Conservation (phyloP, 1,284 basidiomycete species). For the Malassezia pachydermatis region DNA sequence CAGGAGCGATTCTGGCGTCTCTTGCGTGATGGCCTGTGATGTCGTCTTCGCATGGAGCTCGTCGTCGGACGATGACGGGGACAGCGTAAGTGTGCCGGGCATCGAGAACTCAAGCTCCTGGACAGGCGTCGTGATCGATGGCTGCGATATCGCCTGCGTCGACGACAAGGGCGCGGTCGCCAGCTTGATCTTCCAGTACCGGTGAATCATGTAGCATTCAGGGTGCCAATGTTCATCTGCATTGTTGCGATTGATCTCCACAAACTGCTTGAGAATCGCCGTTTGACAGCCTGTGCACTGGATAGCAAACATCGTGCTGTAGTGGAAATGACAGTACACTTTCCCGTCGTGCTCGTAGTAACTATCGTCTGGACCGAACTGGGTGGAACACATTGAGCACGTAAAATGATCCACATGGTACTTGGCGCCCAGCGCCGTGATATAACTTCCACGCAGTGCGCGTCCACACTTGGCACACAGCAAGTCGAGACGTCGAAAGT, state of each 20-base stretch:
- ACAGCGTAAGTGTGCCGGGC: slow-evolving; percentile 10
- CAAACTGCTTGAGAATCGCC: slow-evolving; percentile 98
- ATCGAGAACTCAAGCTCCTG: slow-evolving; percentile 4
- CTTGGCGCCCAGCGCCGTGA: slow-evolving; percentile 98
- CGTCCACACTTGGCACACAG: slow-evolving; percentile 92
- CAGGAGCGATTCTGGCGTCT: slow-evolving; percentile 73
- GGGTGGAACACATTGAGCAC: slow-evolving; percentile 86
- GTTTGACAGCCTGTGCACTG: slow-evolving; percentile 96
- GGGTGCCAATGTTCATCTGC: slow-evolving; percentile 99
- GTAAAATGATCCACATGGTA: slow-evolving; percentile 99
- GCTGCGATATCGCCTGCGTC: not conserved
- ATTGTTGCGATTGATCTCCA: slow-evolving; percentile 97
- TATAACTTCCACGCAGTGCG: slow-evolving; percentile 91
- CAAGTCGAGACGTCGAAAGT: slow-evolving; percentile 87
- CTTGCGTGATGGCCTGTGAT: too few species aligned
- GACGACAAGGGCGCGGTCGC: slow-evolving; percentile 18
- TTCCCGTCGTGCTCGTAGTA: slow-evolving; percentile 96
- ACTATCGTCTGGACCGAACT: slow-evolving; percentile 94
- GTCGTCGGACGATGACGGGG: slow-evolving; percentile 55
- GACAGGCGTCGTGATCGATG: not conserved
- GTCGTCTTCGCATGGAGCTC: slow-evolving; percentile 23
- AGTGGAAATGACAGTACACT: slow-evolving; percentile 70
- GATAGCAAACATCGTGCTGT: slow-evolving; percentile 93
- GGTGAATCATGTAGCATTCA: slow-evolving; percentile 99
- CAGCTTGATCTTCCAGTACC: slow-evolving; percentile 98